A percentile compares a stretch with the other conserved stretches of the same genome.
These are phyloP conservation scores for Cyberlindnera misumaiensis DNA, from an alignment of 805 yeast species.

Conservation along the genomic window DNA sequence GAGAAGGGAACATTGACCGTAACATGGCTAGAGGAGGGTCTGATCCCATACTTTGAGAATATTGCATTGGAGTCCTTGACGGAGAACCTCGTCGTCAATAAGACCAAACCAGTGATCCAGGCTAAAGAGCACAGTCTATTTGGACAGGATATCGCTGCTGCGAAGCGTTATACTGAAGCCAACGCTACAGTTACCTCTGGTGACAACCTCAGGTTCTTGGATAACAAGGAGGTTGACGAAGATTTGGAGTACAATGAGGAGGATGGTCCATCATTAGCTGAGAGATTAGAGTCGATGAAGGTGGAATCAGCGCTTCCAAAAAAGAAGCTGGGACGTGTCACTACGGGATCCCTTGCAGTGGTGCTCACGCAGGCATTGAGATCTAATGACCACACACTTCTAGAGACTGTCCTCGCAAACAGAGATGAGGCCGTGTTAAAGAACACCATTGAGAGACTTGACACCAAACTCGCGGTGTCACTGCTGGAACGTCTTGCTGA, in stretches of 20 bases:
- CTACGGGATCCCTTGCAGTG: conserved; percentile 73
- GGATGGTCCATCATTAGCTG: conserved; percentile 47
- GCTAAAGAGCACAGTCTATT: conserved; percentile 34
- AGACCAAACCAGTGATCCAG: conserved; percentile 35
- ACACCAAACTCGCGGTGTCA: conserved; percentile 45
- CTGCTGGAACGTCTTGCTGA: conserved; percentile 57
- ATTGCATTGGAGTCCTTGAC: conserved; percentile 35
- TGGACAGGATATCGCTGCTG: conserved; percentile 42
- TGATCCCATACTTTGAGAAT: conserved; percentile 49
- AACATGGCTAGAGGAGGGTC: conserved; percentile 59
- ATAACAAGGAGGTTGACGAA: conserved; percentile 34
- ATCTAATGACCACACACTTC: conserved; percentile 76
- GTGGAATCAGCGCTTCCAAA: conserved; percentile 21
- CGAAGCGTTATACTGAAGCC: conserved; percentile 53
- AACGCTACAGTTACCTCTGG: conserved; percentile 59
- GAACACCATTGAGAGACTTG: conserved; percentile 48
- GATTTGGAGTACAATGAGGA: conserved; percentile 27
- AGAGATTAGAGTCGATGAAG: conserved; percentile 36
- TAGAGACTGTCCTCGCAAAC: conserved; percentile 71
- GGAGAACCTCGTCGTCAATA: conserved; percentile 18
- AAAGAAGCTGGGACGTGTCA: conserved; percentile 41
- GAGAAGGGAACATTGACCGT: conserved; percentile 33
- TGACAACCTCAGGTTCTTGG: conserved; percentile 51
- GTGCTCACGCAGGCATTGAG: conserved; percentile 84
- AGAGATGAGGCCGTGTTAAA: conserved; percentile 46